phyloP scores from a whole-genome alignment of 768 basidiomycete species.

The Candolleomyces eurysporus region DNA sequence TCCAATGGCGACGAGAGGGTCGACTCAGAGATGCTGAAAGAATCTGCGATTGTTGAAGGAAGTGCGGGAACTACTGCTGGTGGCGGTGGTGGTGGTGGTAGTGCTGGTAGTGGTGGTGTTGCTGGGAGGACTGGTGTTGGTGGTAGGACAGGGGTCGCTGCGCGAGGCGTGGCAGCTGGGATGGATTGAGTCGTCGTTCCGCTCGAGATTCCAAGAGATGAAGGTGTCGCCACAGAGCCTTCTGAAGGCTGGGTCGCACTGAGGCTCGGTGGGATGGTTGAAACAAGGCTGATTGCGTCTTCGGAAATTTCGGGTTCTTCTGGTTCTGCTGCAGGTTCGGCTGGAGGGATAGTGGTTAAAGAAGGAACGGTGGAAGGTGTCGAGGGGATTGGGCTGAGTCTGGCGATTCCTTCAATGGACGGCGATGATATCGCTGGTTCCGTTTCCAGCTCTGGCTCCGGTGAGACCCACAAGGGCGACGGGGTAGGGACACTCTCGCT shows the following conservation, averaged over 20 bases:
- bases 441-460: background rate
- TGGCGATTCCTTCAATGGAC: background rate
- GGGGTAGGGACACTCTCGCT: conserved; percentile 4
- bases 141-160: background rate
- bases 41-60: conserved; percentile 13
- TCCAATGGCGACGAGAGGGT: conserved; percentile 35
- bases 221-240: conserved; percentile 12
- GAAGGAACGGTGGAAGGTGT: conserved; percentile 13
- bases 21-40: background rate
- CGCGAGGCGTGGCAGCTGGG: background rate
- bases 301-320: background rate
- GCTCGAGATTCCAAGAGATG: conserved; percentile 17
- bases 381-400: conserved; percentile 6
- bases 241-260: background rate
- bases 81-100: background rate
- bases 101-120: no score
- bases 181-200: background rate
- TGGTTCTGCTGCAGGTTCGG: background rate
- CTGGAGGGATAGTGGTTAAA: conserved; percentile 14
- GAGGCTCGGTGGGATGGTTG: conserved; percentile 25
- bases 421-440: background rate
- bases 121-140: background rate
- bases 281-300: conserved; percentile 18
- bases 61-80: background rate
- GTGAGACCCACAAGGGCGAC: background rate